These are phyloP conservation scores for Metarhizium sp. DNA, from an alignment of 2,329 filamentous ascomycete genomes.

Conservation along the genomic window DNA sequence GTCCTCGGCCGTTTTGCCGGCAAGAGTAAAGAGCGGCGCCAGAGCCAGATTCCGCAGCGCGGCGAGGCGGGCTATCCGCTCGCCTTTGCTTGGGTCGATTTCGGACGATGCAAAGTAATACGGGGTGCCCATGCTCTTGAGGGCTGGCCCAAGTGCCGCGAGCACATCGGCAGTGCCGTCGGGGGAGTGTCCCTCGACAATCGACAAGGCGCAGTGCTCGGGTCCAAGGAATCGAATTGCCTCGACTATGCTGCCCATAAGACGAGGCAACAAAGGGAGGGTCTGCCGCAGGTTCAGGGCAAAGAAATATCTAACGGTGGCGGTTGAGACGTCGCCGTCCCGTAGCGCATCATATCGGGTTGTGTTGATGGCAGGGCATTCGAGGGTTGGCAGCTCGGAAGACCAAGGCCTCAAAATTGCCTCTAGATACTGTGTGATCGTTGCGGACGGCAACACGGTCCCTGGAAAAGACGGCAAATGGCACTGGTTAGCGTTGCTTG, in stretches of 20 bases:
- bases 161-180: conserved; percentile 42
- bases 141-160: conserved; percentile 23
- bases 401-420: conserved; percentile 16
- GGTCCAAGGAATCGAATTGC: conserved; percentile 39
- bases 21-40: conserved; percentile 29
- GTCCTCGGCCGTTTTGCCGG: conserved; percentile 18
- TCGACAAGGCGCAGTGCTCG: conserved; percentile 30
- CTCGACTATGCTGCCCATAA: conserved; percentile 38
- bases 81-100: conserved; percentile 30
- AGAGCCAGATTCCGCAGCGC: conserved; percentile 44
- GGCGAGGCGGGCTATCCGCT: conserved; percentile 39
- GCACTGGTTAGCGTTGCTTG: too few relatives aligned
- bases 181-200: conserved; percentile 4
- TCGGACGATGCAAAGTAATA: conserved; percentile 34
- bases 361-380: conserved; percentile 14
- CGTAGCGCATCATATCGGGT: conserved; percentile 14
- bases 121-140: conserved; percentile 26
- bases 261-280: conserved; percentile 30
- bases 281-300: conserved; percentile 40
- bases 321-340: not conserved
- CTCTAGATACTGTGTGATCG: conserved; percentile 13
- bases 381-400: conserved; percentile 10
- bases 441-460: not conserved
- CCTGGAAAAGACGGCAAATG: not conserved
- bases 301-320: conserved; percentile 33